These are phyloP conservation scores for Candida sp. DNA, from an alignment of 1,139 yeast genomes.

Conservation along the genomic window DNA sequence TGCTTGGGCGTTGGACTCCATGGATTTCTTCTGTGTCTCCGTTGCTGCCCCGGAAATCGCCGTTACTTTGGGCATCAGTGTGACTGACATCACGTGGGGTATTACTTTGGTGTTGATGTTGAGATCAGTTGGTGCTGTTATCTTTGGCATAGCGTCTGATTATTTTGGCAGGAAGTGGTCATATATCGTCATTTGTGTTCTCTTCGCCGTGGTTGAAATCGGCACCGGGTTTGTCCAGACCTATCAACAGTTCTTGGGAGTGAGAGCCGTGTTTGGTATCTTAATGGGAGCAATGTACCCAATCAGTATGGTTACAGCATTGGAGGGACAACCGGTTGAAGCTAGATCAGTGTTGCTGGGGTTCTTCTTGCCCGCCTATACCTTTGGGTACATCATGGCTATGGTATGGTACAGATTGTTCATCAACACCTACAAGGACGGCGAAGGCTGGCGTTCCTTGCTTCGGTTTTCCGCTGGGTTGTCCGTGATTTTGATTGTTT, in stretches of 20 bases:
- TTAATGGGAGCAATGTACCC: slow-evolving; percentile 47
- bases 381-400: slow-evolving; percentile 41
- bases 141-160: slow-evolving; percentile 72
- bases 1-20: slow-evolving; percentile 84
- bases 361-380: slow-evolving; percentile 43
- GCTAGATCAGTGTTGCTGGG: slow-evolving; percentile 43
- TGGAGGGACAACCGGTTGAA: slow-evolving; percentile 38
- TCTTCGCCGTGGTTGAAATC: slow-evolving; percentile 66
- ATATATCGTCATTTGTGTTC: slow-evolving; percentile 52
- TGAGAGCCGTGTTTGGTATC: slow-evolving; percentile 44
- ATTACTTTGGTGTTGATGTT: slow-evolving; percentile 80
- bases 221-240: slow-evolving; percentile 76
- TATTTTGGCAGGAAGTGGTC: slow-evolving; percentile 79
- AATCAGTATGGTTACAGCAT: slow-evolving; percentile 31
- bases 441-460: slow-evolving; percentile 69
- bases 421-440: slow-evolving; percentile 60
- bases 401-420: slow-evolving; percentile 48
- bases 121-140: slow-evolving; percentile 79
- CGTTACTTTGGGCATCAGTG: slow-evolving; percentile 47
- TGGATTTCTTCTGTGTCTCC: slow-evolving; percentile 77
- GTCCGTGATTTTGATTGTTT: slow-evolving; percentile 34
- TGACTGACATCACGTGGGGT: slow-evolving; percentile 75
- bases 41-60: slow-evolving; percentile 64
- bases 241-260: slow-evolving; percentile 67
- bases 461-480: slow-evolving; percentile 81